Base-by-base conservation (phyloP, 176 grass and related monocot genomes). In the Eremochloa ophiuroides region DNA sequence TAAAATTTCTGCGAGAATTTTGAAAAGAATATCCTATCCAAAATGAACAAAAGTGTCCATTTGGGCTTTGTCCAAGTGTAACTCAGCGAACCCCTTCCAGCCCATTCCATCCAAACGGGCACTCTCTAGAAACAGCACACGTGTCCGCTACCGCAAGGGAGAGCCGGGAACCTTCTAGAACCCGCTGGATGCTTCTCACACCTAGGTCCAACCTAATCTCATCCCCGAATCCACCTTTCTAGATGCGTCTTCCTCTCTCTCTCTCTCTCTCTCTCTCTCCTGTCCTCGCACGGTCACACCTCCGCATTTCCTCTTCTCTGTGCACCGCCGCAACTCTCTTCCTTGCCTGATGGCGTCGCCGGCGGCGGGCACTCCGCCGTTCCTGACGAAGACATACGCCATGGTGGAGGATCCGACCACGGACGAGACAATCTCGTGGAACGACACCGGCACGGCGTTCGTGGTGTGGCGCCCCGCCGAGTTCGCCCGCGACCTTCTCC, bases 381-480 rank as follows among this genome's bases (percentile, higher is more conserved):
- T 94, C 77, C 79, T 94, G 75, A 89, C 86, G 20, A 94, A 94
- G 76, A 94, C 92, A 25, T 89, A 91, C 83, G 75, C 81, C 71
- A 87, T 94, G 70, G 89, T 94, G 31, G 79, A 91, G 44, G 92
- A 94, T 69, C 71, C 70, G 2, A 46, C 46, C 35, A 94, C 82
- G 12, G 50, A 94, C 56, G 89, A 89, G 5, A 85, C 87, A 11
- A 86, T 94, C 83, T 94, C 92, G 18, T 94, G 92, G 92, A 94
- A 91, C 75, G 78, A 79, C 8, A 58, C 84, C 35, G 92, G 92
- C 79, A 89, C 83, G 33, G 68, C 82, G 11, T 94, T 94, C 78
- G 86, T 94, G 18, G 86, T 94, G 56, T 89, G 83, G 92, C 85
- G 79, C 27, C 88, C 88, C 22, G 70, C 91, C 29, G 91, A 93